A percentile compares a stretch with the other conserved stretches of the same genome.
phyloP scores from a whole-genome alignment of 2,329 filamentous ascomycete genomes.

The Rhynchosporium secalis region DNA sequence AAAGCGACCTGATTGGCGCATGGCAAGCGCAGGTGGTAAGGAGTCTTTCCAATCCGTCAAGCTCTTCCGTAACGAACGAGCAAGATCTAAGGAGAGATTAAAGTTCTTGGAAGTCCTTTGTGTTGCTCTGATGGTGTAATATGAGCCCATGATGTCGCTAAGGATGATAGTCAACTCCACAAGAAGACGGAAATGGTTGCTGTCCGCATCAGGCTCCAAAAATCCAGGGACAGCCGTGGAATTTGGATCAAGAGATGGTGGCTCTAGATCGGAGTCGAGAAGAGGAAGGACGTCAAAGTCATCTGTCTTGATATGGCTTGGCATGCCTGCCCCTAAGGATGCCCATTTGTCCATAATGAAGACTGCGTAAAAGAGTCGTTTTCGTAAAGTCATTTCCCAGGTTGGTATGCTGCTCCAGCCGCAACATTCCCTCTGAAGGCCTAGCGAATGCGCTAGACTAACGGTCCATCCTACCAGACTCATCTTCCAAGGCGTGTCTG shows the following conservation, averaged over 20 bases:
- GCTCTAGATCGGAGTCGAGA: conserved; percentile 32
- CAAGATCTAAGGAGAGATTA: conserved; percentile 37
- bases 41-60: conserved; percentile 40
- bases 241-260: conserved; percentile 25
- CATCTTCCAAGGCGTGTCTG: conserved; percentile 41
- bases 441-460: conserved; percentile 39
- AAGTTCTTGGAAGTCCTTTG: conserved; percentile 38
- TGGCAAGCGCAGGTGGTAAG: conserved; percentile 32
- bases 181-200: conserved; percentile 37
- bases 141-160: conserved; percentile 39
- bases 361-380: conserved; percentile 40
- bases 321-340: conserved; percentile 40
- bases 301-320: conserved; percentile 38
- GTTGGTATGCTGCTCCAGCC: conserved; percentile 38
- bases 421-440: conserved; percentile 38
- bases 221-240: conserved; percentile 28
- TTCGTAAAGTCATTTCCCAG: conserved; percentile 39
- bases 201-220: conserved; percentile 31
- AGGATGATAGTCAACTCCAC: conserved; percentile 39
- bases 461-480: conserved; percentile 41
- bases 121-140: conserved; percentile 38
- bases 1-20: conserved; percentile 29
- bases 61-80: conserved; percentile 33
- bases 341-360: conserved; percentile 42
- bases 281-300: conserved; percentile 39